phyloP scores from a whole-genome alignment of 2,329 filamentous ascomycete species.

The Stagonosporopsis cucurbitacearum region DNA sequence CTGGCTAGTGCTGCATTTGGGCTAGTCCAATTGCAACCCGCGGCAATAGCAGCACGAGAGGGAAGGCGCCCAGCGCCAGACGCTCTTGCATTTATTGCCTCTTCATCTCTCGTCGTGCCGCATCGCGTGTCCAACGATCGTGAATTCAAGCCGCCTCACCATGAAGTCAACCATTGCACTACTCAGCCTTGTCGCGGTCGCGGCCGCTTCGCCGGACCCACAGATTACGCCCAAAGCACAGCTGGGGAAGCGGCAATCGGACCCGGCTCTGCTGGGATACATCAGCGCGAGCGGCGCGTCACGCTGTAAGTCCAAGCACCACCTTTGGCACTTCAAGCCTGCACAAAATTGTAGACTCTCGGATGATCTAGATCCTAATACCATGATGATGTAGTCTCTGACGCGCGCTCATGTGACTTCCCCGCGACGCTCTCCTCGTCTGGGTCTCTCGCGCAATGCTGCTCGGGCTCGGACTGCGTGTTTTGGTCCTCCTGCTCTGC shows the following conservation, averaged over 20 bases:
- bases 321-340: neutral
- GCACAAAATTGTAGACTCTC: neutral
- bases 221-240: conserved; percentile 29
- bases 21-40: neutral
- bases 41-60: neutral
- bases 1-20: neutral
- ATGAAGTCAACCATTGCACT: conserved; percentile 21
- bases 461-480: conserved; percentile 20
- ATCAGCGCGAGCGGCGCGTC: conserved; percentile 25
- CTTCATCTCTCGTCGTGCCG: neutral
- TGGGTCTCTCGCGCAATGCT: conserved; percentile 34
- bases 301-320: conserved; percentile 23
- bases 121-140: neutral
- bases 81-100: neutral
- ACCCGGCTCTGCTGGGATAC: conserved; percentile 32
- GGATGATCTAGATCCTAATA: neutral
- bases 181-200: conserved; percentile 17
- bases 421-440: conserved; percentile 29
- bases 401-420: conserved; percentile 32
- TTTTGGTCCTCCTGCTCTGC: conserved; percentile 34
- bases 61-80: neutral
- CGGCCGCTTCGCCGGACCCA: conserved; percentile 24
- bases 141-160: neutral
- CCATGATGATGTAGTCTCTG: conserved; percentile 22
- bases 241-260: conserved; percentile 26